Base-by-base conservation (phyloP, 768 basidiomycete genomes). In the Leucogyrophana mollusca region DNA sequence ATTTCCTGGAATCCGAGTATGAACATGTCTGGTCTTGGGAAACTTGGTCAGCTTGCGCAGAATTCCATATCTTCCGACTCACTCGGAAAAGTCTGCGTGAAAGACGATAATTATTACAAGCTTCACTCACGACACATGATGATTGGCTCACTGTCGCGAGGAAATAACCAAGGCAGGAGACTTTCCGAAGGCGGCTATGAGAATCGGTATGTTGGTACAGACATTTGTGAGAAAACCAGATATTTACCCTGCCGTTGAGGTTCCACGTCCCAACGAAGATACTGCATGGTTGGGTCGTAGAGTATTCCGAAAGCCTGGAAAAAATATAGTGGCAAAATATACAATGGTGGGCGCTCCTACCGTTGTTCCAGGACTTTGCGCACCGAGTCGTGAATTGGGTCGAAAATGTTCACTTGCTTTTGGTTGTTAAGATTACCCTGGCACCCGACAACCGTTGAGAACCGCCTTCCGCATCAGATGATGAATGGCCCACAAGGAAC, bases 191-290 rank as follows among this genome's bases (percentile, higher is more conserved):
- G 87, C 40, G 82, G 72, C 82, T 91, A 51, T 50, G 48, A 45
- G 34, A 23, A 34, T 56, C 35, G 47, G 45, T 17, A 30, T 30
- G 27, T 30, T 30, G 14, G 21, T 16, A 30, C 37, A 46, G 40
- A n/a, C 25, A 44, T 22, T 24, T 34, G 10, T 14, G 24, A n/a
- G 43, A 49, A 45, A 10, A 44, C 27, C 22, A 42, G 38, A 34
- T 8, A 62, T 76, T 51, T 58, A 93, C 93, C 66, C 81, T 75
- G 38, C 94, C 96, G 58, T 95, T 96, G 49, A 99, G 67, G 66
- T 99, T 98, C 92, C 93, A 99, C 2, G 94, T 96, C 2, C 96
- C 95, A 25, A 79, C 74, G 58, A 94, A 94, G 32, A 97, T 75
- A 2, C 76, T 79, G 46, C 85, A 82, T n/a, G 75, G 65, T 46